phyloP scores from a whole-genome alignment of 805 yeast genomes.

The Sugiyamaella marilandica region DNA sequence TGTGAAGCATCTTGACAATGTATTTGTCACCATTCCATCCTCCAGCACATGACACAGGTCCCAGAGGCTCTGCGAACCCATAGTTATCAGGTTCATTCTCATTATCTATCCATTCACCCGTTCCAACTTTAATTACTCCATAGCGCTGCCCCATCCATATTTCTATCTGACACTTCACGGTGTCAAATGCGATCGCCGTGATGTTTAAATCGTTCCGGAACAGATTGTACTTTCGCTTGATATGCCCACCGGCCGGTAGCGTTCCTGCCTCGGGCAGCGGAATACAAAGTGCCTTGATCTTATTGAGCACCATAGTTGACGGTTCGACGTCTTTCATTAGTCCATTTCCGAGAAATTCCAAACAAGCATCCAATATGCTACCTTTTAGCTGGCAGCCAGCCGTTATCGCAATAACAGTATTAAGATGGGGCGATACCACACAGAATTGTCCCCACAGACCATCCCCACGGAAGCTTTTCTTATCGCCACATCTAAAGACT shows the following conservation, averaged over 20 bases:
- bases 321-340: not conserved
- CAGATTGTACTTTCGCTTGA: not conserved
- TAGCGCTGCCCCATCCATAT: not conserved
- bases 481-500: slow-evolving; percentile 10
- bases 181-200: not conserved
- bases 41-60: slow-evolving; percentile 4
- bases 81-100: not conserved
- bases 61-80: slow-evolving; percentile 1
- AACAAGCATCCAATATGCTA: slow-evolving; percentile 3
- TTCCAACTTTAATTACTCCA: not conserved
- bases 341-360: not conserved
- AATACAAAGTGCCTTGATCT: not conserved
- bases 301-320: not conserved
- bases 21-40: slow-evolving; percentile 4
- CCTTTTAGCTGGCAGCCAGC: slow-evolving; percentile 5
- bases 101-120: not conserved
- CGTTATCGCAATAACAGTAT: slow-evolving; percentile 15
- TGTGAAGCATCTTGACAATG: not conserved
- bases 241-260: not conserved
- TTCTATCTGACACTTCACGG: not conserved
- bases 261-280: not conserved
- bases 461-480: slow-evolving; percentile 13
- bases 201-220: not conserved
- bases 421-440: slow-evolving; percentile 10
- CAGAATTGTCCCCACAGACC: slow-evolving; percentile 17